These are phyloP conservation scores for Cyclotella sp. DNA, from an alignment of 108 stramenopile species.

Conservation along the genomic window DNA sequence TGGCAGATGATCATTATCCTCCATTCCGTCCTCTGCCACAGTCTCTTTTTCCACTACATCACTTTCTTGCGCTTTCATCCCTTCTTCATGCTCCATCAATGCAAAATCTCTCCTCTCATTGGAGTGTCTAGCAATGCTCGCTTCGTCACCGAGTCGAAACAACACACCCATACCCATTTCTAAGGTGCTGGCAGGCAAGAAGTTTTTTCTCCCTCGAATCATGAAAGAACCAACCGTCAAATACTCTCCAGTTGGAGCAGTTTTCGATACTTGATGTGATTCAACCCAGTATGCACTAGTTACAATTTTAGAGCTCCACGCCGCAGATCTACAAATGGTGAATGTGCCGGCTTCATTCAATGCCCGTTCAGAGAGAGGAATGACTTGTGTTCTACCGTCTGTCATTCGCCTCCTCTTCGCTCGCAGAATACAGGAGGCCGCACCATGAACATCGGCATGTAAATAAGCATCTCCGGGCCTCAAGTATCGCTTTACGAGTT, in stretches of 20 bases:
- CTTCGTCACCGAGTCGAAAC: constrained; percentile 93
- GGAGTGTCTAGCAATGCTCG: constrained; percentile 83
- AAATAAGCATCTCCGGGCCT: constrained; percentile 96
- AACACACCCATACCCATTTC: constrained; percentile 96
- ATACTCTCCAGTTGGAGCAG: constrained; percentile 97
- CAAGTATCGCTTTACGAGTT: constrained; percentile 92
- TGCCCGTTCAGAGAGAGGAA: constrained; percentile 83
- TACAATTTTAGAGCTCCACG: constrained; percentile 91
- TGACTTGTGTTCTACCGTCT: constrained; percentile 65
- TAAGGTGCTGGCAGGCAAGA: constrained; percentile 85
- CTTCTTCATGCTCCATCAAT: constrained; percentile 64
- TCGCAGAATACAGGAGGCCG: constrained; percentile 91
- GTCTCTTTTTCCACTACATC: neutral
- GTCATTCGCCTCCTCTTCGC: constrained; percentile 73
- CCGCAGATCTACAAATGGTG: constrained; percentile 90
- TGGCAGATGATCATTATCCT: neutral
- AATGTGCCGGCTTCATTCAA: constrained; percentile 90
- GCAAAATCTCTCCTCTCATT: constrained; percentile 90
- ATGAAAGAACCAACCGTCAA: constrained; percentile 96
- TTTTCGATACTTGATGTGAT: constrained; percentile 95
- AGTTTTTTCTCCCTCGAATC: constrained; percentile 97
- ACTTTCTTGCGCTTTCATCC: constrained; percentile 10
- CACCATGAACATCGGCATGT: constrained; percentile 98
- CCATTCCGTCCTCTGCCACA: neutral
- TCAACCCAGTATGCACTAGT: constrained; percentile 95